Conservation (phyloP, 306 rosid genomes). For the Notholithocarpus densiflorus region DNA sequence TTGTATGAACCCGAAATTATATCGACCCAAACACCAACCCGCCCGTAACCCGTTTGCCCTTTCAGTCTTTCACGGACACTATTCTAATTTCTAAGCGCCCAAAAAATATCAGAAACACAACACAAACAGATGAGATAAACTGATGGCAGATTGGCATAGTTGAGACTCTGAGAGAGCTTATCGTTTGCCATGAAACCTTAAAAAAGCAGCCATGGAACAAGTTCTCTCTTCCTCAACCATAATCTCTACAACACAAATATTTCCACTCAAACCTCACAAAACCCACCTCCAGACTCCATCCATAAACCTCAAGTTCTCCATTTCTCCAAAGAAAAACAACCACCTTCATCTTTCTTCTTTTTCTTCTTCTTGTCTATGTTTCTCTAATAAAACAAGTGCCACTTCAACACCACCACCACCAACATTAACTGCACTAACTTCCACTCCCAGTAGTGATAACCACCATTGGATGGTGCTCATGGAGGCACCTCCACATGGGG, state of each 20-base stretch:
- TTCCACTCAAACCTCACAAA: conserved; percentile 29
- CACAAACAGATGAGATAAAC: too few species aligned
- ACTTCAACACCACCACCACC: conserved; percentile 34
- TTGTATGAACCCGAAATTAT: too few species aligned
- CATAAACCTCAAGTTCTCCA: conserved; percentile 33
- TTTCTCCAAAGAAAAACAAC: conserved; percentile 3
- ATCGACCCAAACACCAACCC: too few species aligned
- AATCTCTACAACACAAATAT: conserved; percentile 21
- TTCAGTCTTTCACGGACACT: too few species aligned
- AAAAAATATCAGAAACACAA: too few species aligned
- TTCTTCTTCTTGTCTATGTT: conserved; percentile 15
- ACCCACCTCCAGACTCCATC: conserved; percentile 29
- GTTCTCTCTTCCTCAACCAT: conserved; percentile 32
- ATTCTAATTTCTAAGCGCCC: too few species aligned
- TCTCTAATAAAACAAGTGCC: conserved; percentile 26
- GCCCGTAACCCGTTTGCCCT: too few species aligned
- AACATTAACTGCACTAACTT: conserved; percentile 15
- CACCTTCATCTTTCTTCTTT: conserved; percentile 24
- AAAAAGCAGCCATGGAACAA: conserved; percentile 40
- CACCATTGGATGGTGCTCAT: conserved; percentile 71
- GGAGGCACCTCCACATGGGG: conserved; percentile 54
- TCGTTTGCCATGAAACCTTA: background rate
- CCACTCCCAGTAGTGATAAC: conserved; percentile 31
- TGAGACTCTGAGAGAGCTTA: background rate
- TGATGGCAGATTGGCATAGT: too few species aligned